phyloP scores from a whole-genome alignment of 345 rosid genomes.

The Dipteronia dyeriana region DNA sequence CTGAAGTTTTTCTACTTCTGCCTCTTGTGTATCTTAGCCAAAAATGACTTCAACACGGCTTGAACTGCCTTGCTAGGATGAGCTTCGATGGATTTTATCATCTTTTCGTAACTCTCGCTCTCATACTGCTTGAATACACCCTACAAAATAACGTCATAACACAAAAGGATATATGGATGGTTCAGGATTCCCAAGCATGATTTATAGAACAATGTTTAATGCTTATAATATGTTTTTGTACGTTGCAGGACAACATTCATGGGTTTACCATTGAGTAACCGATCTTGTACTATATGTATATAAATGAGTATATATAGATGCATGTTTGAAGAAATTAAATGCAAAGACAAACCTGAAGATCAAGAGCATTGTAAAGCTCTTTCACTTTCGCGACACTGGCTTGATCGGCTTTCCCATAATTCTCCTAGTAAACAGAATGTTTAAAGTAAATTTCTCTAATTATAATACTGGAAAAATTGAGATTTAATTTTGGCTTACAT shows the following conservation, averaged over 20 bases:
- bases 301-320: not conserved
- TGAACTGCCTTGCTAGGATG: constrained; percentile 43
- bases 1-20: constrained; percentile 25
- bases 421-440: constrained; percentile 30
- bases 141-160: constrained; percentile 17
- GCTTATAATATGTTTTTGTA: no score
- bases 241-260: not conserved
- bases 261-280: not conserved
- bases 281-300: not conserved
- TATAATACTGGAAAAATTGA: not conserved
- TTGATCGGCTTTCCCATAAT: constrained; percentile 40
- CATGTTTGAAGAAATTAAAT: not conserved
- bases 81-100: constrained; percentile 39
- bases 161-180: not conserved
- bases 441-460: not conserved
- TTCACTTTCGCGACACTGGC: constrained; percentile 36
- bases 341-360: constrained; percentile 37
- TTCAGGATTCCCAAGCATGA: not conserved
- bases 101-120: constrained; percentile 37
- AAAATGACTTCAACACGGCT: constrained; percentile 43
- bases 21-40: constrained; percentile 51
- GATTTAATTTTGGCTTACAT: constrained; percentile 22
- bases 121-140: constrained; percentile 36
- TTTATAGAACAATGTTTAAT: not conserved
- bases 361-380: constrained; percentile 35